A percentile compares a stretch with the other conserved stretches of the same genome.
Evolutionary conservation across 768 basidiomycete genomes (phyloP).

Genomic region (Cystobasidium onofrii): DNA sequence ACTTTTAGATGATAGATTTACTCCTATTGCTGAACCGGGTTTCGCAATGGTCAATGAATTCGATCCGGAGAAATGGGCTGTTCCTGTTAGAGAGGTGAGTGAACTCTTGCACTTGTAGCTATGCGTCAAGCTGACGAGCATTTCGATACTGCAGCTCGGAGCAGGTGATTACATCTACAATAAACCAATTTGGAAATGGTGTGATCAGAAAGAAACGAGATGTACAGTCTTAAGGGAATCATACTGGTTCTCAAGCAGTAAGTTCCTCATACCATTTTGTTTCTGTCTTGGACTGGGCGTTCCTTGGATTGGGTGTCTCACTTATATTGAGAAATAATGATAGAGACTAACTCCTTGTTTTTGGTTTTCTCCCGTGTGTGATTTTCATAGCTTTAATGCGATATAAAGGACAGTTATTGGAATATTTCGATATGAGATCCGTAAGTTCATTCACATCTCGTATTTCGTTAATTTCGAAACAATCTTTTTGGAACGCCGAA

Average conservation of each 20-base stretch:
- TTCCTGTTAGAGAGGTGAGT: constrained; percentile 14
- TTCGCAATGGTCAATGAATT: constrained; percentile 5
- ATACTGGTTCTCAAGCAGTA: background rate
- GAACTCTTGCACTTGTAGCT: no score
- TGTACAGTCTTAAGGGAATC: constrained; percentile 1
- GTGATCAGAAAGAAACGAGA: background rate
- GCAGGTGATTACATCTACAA: background rate
- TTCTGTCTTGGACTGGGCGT: background rate
- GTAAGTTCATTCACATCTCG: background rate
- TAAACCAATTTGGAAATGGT: background rate
- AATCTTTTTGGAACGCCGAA: no score
- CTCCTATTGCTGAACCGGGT: background rate
- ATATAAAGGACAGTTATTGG: constrained; percentile 14
- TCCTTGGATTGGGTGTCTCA: no score
- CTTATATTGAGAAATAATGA: no score
- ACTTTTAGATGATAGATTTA: background rate
- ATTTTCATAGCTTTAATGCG: constrained; percentile 1
- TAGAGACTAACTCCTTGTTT: no score
- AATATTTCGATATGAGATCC: constrained; percentile 13
- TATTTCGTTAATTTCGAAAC: no score
- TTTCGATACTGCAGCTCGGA: background rate
- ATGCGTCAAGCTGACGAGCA: no score
- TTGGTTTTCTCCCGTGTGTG: no score
- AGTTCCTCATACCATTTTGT: background rate
- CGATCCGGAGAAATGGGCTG: constrained; percentile 4